Percentiles rank a stretch among this genome's conserved stretches.
Evolutionary conservation across 192 early-diverging fungal genomes (phyloP).

Genomic region (Neocallimastix lanati): DNA sequence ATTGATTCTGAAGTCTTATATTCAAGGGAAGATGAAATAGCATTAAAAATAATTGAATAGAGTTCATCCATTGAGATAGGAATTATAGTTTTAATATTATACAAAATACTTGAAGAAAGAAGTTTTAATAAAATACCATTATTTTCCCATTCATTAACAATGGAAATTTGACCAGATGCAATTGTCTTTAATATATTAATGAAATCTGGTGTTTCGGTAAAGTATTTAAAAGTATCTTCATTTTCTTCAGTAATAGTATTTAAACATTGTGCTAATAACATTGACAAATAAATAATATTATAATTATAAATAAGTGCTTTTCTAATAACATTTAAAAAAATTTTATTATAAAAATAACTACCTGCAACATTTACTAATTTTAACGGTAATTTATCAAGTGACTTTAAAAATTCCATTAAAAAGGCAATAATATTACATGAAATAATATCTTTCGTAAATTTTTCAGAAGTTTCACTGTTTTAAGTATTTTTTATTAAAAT

Average conservation of each 20-base stretch:
- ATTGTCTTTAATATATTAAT: not conserved
- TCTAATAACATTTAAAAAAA: too few relatives aligned
- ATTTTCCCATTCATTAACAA: slow-evolving; percentile 13
- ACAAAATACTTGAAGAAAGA: slow-evolving; percentile 39
- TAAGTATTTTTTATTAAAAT: too few relatives aligned
- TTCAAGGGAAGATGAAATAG: not conserved
- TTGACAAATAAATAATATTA: too few relatives aligned
- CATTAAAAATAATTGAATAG: not conserved
- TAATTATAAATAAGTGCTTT: too few relatives aligned
- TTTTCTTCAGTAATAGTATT: not conserved
- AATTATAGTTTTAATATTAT: slow-evolving; percentile 18
- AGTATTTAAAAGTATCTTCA: not conserved
- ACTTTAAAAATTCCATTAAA: not conserved
- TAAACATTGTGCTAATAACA: not conserved
- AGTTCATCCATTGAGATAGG: not conserved
- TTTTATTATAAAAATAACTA: too few relatives aligned
- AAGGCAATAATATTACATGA: not conserved
- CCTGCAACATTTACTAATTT: not conserved
- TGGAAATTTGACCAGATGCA: not conserved
- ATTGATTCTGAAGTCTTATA: not conserved
- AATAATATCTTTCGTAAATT: not conserved
- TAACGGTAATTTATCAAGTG: not conserved
- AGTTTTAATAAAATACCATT: slow-evolving; percentile 45
- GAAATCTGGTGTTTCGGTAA: not conserved
- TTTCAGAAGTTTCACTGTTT: not conserved